Base-by-base conservation (phyloP, 2,329 filamentous ascomycete species). In the Talaromyces verruculosus region DNA sequence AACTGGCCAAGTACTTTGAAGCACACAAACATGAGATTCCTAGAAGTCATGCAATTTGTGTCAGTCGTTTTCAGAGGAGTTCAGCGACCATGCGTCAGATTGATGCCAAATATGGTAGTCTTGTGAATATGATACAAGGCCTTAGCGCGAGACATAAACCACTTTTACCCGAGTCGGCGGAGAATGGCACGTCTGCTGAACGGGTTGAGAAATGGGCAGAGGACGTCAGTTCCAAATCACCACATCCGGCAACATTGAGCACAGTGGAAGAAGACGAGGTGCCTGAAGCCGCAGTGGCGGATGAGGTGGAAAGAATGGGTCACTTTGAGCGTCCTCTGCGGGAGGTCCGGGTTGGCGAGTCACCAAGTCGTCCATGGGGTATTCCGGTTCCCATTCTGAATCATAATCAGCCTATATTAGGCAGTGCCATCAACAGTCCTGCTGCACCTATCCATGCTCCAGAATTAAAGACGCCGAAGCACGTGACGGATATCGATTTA, bases 1-100 rank as follows among this genome's bases (percentile, higher is more conserved):
- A 97, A 75, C 89, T 98, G 68, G 94, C 94, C 15, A 88, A 91
- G 73, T 98, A 97, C 77, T 92, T 98, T 73, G 92, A 97, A 77
- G 93, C 89, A 62, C 93, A 97, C 81, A 97, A 97, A 77, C 93
- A 98, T 78, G 91, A 97, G 77, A 86, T 98, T 63, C 94, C 94
- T 10, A 88, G 94, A 72, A 97, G 93, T 76, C 94, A 98, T 78
- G 92, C 96, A 75, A 87, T 97, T 53, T 98, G 94, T 77, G 88
- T 98, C 67, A 89, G 91, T 73, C 87, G 93, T 65, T 97, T 97
- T 75, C 65, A 66, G 19, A 92, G 96, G 79, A 90, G 88, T 77
- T 94, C 93, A 73, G 90, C 94, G 71, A 87, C 93, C 73, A 91
- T 96, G 74, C 88, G 88, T 70, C 91, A 96, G 78, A 84, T 98